These are phyloP conservation scores for Apophysomyces trapeziformis DNA, from an alignment of 371 early-diverging fungal genomes.

Conservation along the genomic window DNA sequence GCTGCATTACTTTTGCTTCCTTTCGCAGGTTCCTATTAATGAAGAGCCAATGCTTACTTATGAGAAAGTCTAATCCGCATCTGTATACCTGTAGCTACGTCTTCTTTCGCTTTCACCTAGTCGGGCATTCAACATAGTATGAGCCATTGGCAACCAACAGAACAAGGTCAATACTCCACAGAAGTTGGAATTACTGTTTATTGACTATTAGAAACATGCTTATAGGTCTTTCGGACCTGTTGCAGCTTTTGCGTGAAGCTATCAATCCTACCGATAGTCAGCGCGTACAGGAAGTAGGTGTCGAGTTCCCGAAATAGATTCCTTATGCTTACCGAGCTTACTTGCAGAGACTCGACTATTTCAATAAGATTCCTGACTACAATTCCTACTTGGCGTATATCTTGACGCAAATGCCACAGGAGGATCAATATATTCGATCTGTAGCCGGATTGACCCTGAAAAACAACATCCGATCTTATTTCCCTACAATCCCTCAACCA, in stretches of 20 bases:
- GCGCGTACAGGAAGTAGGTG: conserved; percentile 12
- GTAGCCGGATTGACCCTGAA: conserved; percentile 85
- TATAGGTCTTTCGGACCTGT: conserved; percentile 20
- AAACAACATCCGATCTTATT: conserved; percentile 68
- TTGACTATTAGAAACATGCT: background rate
- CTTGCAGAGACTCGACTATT: conserved; percentile 70
- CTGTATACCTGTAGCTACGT: background rate
- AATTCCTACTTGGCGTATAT: conserved; percentile 81
- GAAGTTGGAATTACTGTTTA: background rate
- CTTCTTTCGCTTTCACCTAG: background rate
- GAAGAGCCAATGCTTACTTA: background rate
- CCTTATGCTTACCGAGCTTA: background rate
- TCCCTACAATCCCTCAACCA: conserved; percentile 49
- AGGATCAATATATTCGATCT: conserved; percentile 48
- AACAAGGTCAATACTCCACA: background rate
- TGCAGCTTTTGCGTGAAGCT: conserved; percentile 20
- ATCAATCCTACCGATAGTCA: conserved; percentile 20
- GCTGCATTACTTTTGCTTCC: background rate
- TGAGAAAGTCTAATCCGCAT: background rate
- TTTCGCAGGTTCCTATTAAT: background rate
- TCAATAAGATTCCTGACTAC: conserved; percentile 78
- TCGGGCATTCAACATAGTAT: background rate
- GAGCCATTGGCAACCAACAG: conserved; percentile 15
- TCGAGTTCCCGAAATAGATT: conserved; percentile 28
- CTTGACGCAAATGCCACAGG: conserved; percentile 58